phyloP scores from a whole-genome alignment of 2,329 filamentous ascomycete genomes.

The Rutstroemia sp. region DNA sequence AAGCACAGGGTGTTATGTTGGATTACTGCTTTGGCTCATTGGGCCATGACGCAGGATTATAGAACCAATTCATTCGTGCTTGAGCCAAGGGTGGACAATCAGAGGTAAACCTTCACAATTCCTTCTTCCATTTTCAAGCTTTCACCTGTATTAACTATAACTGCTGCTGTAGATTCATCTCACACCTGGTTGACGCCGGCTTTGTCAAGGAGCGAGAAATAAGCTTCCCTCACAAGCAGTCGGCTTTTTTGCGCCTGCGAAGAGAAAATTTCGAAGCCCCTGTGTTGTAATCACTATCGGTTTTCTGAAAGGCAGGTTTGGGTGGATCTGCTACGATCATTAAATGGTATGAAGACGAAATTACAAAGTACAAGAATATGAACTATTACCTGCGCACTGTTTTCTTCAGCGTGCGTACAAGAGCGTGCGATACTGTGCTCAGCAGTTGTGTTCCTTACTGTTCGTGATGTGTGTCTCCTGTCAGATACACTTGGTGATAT shows the following conservation, averaged over 20 bases:
- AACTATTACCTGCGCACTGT: too few species aligned
- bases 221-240: constrained; percentile 85
- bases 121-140: background rate
- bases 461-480: too few species aligned
- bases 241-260: constrained; percentile 73
- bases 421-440: too few species aligned
- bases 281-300: constrained; percentile 26
- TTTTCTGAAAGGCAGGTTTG: too few species aligned
- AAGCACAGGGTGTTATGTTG: constrained; percentile 69
- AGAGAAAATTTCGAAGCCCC: constrained; percentile 76
- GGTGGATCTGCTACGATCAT: too few species aligned
- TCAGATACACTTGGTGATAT: too few species aligned
- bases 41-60: constrained; percentile 68
- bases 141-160: background rate
- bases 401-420: too few species aligned
- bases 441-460: too few species aligned
- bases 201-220: constrained; percentile 86
- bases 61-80: constrained; percentile 77
- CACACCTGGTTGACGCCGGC: constrained; percentile 63
- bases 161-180: constrained; percentile 44
- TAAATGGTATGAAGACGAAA: too few species aligned
- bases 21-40: constrained; percentile 83
- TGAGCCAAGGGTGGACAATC: constrained; percentile 88
- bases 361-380: too few species aligned
- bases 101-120: constrained; percentile 54